Base-by-base conservation (phyloP, 2,329 filamentous ascomycete genomes). In the Knufia petricola region DNA sequence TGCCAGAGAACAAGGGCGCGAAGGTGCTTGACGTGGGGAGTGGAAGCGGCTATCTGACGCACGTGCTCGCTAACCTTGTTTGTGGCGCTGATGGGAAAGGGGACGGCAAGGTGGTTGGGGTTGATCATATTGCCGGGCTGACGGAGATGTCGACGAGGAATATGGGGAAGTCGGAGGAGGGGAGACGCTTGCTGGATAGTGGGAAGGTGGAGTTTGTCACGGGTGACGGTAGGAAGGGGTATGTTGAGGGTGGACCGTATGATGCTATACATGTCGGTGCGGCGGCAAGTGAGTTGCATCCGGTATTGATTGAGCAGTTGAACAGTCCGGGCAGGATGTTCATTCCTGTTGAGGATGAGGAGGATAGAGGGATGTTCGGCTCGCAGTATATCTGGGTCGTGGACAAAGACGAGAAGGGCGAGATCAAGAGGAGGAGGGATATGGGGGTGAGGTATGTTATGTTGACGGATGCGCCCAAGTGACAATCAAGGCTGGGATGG, bases 261-360 rank as follows among this genome's bases (percentile, higher is more conserved):
- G 87, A 96, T 73, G 89, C 85, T 2, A 96, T 98, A 51, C 92
- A 96, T 63, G 92, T 96, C 2, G 92, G 92, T 0, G 92, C 92
- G 0, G 85, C 87, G 6, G 90, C 90, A 0, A 76, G 69, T 20
- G 76, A 80, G 60, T 68, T 94, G 48, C 89, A 94, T 63, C 62
- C 76, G 15, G 76, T 78, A 51, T 67, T 96, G 55, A 67, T 94
- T 39, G 76, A 81, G 24, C 92, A 96, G 69, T 69, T 98, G 56
- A 80, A 79, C 54, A 69, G 76, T 2, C 90, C 90, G 0, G 92
- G 92, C 0, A 74, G 81, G 69, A 63, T 83, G 59, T 83, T 83
- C 61, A 79, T 83, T n/a, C 79, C 79, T 0, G 76, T 83, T 2
- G 75, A 76, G 36, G 62, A 67, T 7, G 70, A 71, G 23, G 44